Base-by-base conservation (phyloP, 129 eudicot species). In the Pittosporum tobira region DNA sequence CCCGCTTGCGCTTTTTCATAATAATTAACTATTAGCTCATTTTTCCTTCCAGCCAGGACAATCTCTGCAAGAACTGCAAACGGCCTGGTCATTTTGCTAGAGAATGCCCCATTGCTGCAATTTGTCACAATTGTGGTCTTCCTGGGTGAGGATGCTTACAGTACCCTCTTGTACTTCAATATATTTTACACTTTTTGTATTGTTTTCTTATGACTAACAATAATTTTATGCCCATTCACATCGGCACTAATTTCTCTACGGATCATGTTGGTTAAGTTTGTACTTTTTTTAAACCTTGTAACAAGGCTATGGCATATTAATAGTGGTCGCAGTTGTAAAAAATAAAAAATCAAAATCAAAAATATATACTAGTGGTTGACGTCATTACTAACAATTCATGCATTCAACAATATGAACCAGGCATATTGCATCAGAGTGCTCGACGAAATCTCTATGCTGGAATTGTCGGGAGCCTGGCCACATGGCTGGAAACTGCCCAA, bases 401-500 rank as follows among this genome's bases (percentile, higher is more conserved):
- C 42, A 20, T 60, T 12, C 3, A 18, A 43, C 51, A 47, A 24
- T 37, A 19, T 63, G 57, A 44, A 57, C 59, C 88, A 89, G 95
- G 83, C 95, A 85, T 64, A 82, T 89, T 48, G 88, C 88, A 47
- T 72, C 95, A 1, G 97, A 89, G 65, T 89, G 97, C 73, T 51
- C 71, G 61, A 85, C 97, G 11, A 85, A 85, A 48, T 82, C 95
- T n/a, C 79, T 85, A n/a, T 89, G 97, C 43, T 89, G 95, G 97
- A 89, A 89, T 77, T 89, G 95, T 26, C 72, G 97, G 70, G 97
- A 89, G 61, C 97, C 95, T 8, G 97, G 97, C 28, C 97, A 89
- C 80, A 85, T 86, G 93, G 95, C 97, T 15, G 85, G 93, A 52
- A 85, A 71, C 71, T 89, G 95, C 49, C 88, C 88, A 11, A 89